Base-by-base conservation (phyloP, 1,284 basidiomycete genomes). In the Ustilago lituana region DNA sequence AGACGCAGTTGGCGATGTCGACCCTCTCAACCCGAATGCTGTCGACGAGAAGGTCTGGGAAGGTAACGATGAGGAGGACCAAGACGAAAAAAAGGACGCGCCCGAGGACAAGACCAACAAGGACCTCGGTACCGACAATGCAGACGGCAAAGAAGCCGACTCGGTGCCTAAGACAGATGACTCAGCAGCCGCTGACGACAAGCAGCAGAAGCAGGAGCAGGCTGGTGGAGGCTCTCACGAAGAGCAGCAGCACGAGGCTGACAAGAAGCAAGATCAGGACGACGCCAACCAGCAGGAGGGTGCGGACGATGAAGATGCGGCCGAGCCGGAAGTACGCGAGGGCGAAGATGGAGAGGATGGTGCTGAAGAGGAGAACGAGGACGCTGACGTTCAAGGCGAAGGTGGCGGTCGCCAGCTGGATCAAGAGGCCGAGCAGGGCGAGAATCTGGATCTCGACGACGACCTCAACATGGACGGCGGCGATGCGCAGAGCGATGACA, bases 41-140 rank as follows among this genome's bases (percentile, higher is more conserved):
- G 88, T 97, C 10, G 95, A 98, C 79, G 95, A 98, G 84, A 98
- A 98, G 84, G 86, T 98, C 73, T 98, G 96, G 95, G 93, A 90
- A 31, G 91, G 94, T 67, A 90, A 94, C 70, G 90, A 94, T 24
- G 85, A 86, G 10, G 73, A 83, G 10, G 73, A 83, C 5, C 83
- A 86, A 46, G 85, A 86, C 1, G 88, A 88, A 4, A 73, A 83
- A 49, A 66, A 73, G 14, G 64, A 63, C 7, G 49, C 73, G 6
- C 59, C 57, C 31, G 51, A 79, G 32, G 78, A 82, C 57, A 63
- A 78, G 45, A 84, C 86, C 45, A 82, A 85, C 31, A 71, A 81
- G 29, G 73, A 82, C 22, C 74, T 77, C 5, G 77, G 73, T 78
- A 68, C 66, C 83, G 67, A 79, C 83, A 45, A 82, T 67, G 59